Conservation (phyloP, 2,329 filamentous ascomycete genomes). For the Nannizzia gypsea region DNA sequence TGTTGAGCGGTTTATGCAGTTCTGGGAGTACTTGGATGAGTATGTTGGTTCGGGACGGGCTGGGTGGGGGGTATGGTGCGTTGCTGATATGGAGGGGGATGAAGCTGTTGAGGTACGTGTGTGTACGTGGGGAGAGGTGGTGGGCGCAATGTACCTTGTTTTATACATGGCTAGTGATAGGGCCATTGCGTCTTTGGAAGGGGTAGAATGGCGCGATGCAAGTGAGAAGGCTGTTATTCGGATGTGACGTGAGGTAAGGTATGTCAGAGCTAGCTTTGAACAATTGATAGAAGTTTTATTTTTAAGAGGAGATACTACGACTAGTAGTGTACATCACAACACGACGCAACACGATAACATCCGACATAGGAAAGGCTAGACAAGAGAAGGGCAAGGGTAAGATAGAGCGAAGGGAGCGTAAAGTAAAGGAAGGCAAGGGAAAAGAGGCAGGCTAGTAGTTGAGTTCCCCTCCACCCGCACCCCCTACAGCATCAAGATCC, state of each 20-base stretch:
- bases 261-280: no score
- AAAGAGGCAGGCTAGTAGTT: constrained; percentile 56
- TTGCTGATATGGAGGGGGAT: constrained; percentile 16
- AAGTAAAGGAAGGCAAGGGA: not conserved
- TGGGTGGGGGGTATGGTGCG: constrained; percentile 37
- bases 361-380: no score
- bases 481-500: constrained; percentile 77
- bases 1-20: constrained; percentile 24
- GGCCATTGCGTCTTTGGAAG: constrained; percentile 43
- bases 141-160: constrained; percentile 60
- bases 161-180: constrained; percentile 61
- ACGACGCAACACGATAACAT: no score
- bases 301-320: no score
- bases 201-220: constrained; percentile 55
- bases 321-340: no score
- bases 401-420: not conserved
- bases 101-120: constrained; percentile 43
- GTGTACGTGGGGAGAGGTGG: constrained; percentile 68
- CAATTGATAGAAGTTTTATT: not conserved
- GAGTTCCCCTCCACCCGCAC: constrained; percentile 65
- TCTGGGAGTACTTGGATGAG: constrained; percentile 32
- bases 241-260: constrained; percentile 1
- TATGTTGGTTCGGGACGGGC: constrained; percentile 31
- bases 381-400: not conserved
- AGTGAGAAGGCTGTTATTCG: constrained; percentile 47